Evolutionary conservation across 805 yeast species (phyloP), one percentile per base, ranked within the genome.

Genomic region (Pichia paraexigua): DNA sequence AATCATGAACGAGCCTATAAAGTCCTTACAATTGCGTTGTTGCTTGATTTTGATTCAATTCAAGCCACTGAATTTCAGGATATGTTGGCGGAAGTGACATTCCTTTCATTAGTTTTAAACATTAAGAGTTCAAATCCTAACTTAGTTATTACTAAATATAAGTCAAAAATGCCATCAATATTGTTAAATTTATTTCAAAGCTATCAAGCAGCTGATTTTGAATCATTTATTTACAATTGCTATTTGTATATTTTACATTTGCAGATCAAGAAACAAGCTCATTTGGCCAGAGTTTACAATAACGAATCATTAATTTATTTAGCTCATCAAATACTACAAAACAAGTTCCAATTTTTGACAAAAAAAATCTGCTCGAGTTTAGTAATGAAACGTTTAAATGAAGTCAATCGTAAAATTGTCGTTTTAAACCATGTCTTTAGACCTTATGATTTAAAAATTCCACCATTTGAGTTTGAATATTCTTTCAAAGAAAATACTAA

Each of bases 1-100:
- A n/a, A 48, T 3, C 60, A 56, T 43, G 15, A n/a, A 17, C 53
- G 53, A n/a, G 60, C 67, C 1, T 55, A 59, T 47, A 41, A 50
- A 4, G 21, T 56, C 7, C 59, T 57, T 40, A 60, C 25, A 9
- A 24, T 47, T 18, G 18, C 50, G n/a, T 2, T 51, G 27, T 20
- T 25, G 3, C 18, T 47, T 11, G 28, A 24, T 15, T 13, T 47
- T 3, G 21, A 48, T 13, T 8, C 15, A 6, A 30, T 40, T 13
- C 37, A 40, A 2, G 28, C 32, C 11, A 8, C n/a, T 2, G 47
- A 46, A 15, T 43, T 51, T 39, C 50, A 47, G 15, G 8, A 24
- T 3, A 25, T 51, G 20, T n/a, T 51, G 9, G 37, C 50, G 7
- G 47, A 47, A 15, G 24, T 43, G 17, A 21, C 43, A 2, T 44